A percentile compares a stretch with the other conserved stretches of the same genome.
Evolutionary conservation across 176 grass and related monocot species (phyloP).

Genomic region (Eleusine coracana): DNA sequence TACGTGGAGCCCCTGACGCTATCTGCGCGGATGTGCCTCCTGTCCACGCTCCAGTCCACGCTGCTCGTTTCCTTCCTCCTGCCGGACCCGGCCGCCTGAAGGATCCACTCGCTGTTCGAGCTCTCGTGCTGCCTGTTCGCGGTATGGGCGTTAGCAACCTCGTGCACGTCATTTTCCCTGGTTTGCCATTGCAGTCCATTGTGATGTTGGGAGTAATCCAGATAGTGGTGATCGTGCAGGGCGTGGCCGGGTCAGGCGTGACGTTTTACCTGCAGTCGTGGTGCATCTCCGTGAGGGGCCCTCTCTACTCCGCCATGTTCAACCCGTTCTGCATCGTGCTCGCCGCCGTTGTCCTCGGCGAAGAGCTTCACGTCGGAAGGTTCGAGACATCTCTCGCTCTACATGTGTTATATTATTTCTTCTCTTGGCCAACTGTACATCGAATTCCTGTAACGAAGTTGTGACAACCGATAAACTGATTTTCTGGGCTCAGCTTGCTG

Average conservation of each 20-base stretch:
- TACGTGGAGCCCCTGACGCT: conserved; percentile 68
- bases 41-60: conserved; percentile 54
- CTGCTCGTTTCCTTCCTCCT: conserved; percentile 38
- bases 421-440: neutral
- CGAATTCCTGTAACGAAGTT: too few species aligned
- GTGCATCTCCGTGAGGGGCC: conserved; percentile 60
- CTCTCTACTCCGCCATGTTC: conserved; percentile 82
- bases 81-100: conserved; percentile 51
- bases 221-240: conserved; percentile 23
- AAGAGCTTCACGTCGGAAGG: conserved; percentile 73
- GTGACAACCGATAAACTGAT: neutral
- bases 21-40: conserved; percentile 68
- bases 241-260: conserved; percentile 61
- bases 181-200: neutral
- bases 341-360: conserved; percentile 46
- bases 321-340: conserved; percentile 60
- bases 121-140: conserved; percentile 55
- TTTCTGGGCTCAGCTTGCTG: conserved; percentile 37
- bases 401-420: neutral
- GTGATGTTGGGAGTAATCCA: neutral
- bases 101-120: conserved; percentile 51
- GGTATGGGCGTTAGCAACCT: conserved; percentile 19
- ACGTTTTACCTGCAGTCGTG: conserved; percentile 76
- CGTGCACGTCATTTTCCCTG: neutral
- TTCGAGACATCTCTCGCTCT: neutral